Conservation (phyloP, 108 stramenopile genomes). For the Stephanodiscus minutulus region DNA sequence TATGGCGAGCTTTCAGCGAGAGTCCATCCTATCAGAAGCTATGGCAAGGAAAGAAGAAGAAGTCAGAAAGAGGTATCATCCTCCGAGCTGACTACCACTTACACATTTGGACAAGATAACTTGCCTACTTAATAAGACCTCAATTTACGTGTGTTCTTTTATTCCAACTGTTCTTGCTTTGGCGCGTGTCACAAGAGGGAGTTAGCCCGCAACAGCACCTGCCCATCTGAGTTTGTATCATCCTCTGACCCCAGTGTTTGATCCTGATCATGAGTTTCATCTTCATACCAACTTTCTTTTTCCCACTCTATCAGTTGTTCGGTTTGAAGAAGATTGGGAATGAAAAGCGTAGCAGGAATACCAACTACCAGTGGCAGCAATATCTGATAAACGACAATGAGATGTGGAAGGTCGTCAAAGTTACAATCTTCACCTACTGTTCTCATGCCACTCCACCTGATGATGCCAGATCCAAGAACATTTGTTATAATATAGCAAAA, state of each 20-base stretch:
- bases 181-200: background rate
- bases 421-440: constrained; percentile 51
- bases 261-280: background rate
- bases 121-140: background rate
- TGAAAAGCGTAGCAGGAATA: constrained; percentile 39
- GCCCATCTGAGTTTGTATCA: background rate
- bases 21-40: constrained; percentile 23
- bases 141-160: background rate
- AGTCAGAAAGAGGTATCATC: constrained; percentile 23
- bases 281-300: constrained; percentile 32
- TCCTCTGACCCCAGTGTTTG: background rate
- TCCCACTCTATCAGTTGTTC: constrained; percentile 46
- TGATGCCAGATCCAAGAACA: constrained; percentile 49
- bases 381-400: constrained; percentile 44
- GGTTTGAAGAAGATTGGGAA: constrained; percentile 45
- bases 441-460: constrained; percentile 41
- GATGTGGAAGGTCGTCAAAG: constrained; percentile 30
- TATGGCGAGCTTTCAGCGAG: constrained; percentile 3
- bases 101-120: background rate
- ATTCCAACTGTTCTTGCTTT: no score
- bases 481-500: constrained; percentile 25
- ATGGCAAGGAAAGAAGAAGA: constrained; percentile 30
- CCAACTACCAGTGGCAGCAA: constrained; percentile 36
- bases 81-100: background rate
- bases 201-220: background rate